Evolutionary conservation across 2,329 filamentous ascomycete genomes (phyloP).

Genomic region (Monosporascus sp.): DNA sequence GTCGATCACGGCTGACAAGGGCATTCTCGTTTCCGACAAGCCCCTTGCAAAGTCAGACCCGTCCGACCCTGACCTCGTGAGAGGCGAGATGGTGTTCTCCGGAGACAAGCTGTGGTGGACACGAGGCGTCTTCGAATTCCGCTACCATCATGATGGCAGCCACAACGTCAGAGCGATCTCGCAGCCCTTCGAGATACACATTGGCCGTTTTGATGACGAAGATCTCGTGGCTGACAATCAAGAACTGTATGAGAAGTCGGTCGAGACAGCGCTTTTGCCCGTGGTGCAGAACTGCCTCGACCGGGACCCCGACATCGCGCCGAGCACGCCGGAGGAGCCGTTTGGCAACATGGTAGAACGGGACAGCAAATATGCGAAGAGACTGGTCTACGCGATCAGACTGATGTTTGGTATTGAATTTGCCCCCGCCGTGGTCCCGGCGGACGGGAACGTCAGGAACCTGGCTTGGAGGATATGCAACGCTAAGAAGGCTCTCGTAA

Average conservation of each 20-base stretch:
- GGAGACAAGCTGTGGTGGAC: conserved; percentile 98
- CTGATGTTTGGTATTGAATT: conserved; percentile 98
- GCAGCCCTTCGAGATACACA: conserved; percentile 84
- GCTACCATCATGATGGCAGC: conserved; percentile 89
- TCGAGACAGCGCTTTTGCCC: conserved; percentile 74
- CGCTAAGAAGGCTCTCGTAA: conserved; percentile 88
- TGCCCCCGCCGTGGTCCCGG: conserved; percentile 83
- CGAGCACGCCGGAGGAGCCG: conserved; percentile 68
- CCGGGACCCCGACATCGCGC: conserved; percentile 84
- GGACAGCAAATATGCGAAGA: conserved; percentile 80
- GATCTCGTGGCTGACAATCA: conserved; percentile 58
- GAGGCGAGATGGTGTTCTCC: conserved; percentile 79
- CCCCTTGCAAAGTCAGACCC: conserved; percentile 47
- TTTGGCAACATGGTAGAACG: conserved; percentile 84
- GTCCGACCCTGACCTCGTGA: conserved; percentile 54
- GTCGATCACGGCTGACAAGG: conserved; percentile 66
- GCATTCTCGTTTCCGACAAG: conserved; percentile 67
- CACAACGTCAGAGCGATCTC: conserved; percentile 94
- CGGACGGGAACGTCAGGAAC: conserved; percentile 85
- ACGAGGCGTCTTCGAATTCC: conserved; percentile 91
- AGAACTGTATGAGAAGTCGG: conserved; percentile 58
- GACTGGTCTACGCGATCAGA: conserved; percentile 89
- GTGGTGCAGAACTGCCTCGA: conserved; percentile 91
- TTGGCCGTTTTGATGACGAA: conserved; percentile 73
- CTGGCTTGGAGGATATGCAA: conserved; percentile 93